Percentiles rank a stretch among this genome's conserved stretches.
Conservation (phyloP, 2,329 filamentous ascomycete species). For the Leptographium lundbergii region DNA sequence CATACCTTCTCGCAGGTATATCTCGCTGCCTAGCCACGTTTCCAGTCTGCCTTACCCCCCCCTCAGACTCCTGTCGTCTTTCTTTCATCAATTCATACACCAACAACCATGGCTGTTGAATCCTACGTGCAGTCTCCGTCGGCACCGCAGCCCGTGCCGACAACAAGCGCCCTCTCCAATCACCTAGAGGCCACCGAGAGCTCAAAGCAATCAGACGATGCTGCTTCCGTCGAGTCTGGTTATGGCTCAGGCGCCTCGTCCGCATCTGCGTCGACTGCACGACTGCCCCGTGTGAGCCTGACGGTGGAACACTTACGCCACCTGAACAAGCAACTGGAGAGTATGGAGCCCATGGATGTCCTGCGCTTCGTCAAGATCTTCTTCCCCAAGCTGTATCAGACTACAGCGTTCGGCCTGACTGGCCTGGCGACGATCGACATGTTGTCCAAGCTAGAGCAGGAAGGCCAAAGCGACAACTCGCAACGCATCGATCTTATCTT, state of each 20-base stretch:
- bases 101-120: background rate
- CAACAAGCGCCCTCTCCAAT: background rate
- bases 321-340: slow-evolving; percentile 79
- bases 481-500: slow-evolving; percentile 55
- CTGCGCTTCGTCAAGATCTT: slow-evolving; percentile 85
- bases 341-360: slow-evolving; percentile 81
- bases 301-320: slow-evolving; percentile 79
- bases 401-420: slow-evolving; percentile 70
- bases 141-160: background rate
- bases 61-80: background rate
- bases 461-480: slow-evolving; percentile 21
- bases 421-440: slow-evolving; percentile 77
- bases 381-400: slow-evolving; percentile 80
- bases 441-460: slow-evolving; percentile 59
- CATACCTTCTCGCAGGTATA: background rate
- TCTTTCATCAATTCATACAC: too few species aligned
- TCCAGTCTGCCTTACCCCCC: background rate
- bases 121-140: background rate
- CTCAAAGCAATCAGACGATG: slow-evolving; percentile 26
- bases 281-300: slow-evolving; percentile 69
- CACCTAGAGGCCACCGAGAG: slow-evolving; percentile 14
- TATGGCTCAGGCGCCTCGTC: slow-evolving; percentile 54
- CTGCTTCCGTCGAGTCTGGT: slow-evolving; percentile 58
- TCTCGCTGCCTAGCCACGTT: background rate
- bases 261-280: slow-evolving; percentile 42